Base-by-base conservation (phyloP, 176 grass and related monocot species). In the Alopecurus myosuroides region DNA sequence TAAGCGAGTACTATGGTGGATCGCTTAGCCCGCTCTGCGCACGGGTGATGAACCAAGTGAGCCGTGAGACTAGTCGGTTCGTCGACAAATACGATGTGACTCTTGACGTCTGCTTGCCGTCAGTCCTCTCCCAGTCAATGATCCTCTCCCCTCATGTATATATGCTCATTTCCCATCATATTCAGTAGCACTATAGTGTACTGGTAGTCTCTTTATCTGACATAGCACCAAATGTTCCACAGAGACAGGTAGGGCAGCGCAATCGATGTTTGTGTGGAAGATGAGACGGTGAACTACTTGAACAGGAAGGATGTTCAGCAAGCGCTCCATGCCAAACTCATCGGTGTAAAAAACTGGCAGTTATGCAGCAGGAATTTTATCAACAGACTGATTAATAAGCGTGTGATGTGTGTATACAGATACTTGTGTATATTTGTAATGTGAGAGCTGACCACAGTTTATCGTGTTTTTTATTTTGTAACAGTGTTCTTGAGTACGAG, bases 61-160 rank as follows among this genome's bases (percentile, higher is more conserved):
- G 93, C 2, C 89, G 87, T 34, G 97, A 99, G 87, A 99, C 97
- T 15, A 99, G 97, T 76, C 84, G 89, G 45, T 99, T 99, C 52
- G 93, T 99, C 13, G 97, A 99, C 90, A 99, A 99, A 84, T 99
- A 99, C 18, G 97, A 99, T 64, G 97, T 99, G 71, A 99, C 93
- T 17, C 82, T 99, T 58, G 97, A 99, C 66, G 97, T 99, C 58
- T 99, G 97, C 70, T 68, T 99, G 41, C 84, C 97, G 4, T 95
- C 97, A 0, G 97, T 99, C 74, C 89, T 99, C 41, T 96, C 97
- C 0, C 97, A 99, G 81, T 99, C 97, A 26, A 82, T 71, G 70
- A 69, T 88, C 81, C 91, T 99, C 35, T 79, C 85, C 61, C 96
- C 96, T 13, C 91, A 91, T 31, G 91, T 92, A n/a, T n/a, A n/a